phyloP scores from a whole-genome alignment of 495 filamentous ascomycete genomes.

The Aspergillus carlsbadensis region DNA sequence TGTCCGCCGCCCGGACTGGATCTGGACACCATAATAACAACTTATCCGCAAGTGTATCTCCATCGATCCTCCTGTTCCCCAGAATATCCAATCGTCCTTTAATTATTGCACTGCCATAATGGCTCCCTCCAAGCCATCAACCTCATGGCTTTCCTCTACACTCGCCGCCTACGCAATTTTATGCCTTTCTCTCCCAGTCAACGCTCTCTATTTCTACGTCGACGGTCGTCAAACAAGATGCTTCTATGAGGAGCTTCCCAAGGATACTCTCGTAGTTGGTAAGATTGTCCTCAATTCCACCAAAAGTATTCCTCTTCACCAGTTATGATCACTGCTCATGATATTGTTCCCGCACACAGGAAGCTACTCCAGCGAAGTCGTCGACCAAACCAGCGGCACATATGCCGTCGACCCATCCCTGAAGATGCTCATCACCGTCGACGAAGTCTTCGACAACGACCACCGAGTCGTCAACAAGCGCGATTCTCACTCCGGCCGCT shows the following conservation, averaged over 20 bases:
- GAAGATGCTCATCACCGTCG: slow-evolving; percentile 85
- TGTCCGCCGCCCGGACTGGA: slow-evolving; percentile 15
- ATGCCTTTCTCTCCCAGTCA: slow-evolving; percentile 56
- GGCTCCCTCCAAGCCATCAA: slow-evolving; percentile 32
- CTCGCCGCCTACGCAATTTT: slow-evolving; percentile 40
- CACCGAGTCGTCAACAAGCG: slow-evolving; percentile 90
- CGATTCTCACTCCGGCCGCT: slow-evolving; percentile 72
- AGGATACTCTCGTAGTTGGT: slow-evolving; percentile 96
- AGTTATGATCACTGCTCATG: too few species aligned
- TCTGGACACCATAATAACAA: slow-evolving; percentile 14
- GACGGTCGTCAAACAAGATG: slow-evolving; percentile 71
- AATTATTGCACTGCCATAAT: slow-evolving; percentile 29
- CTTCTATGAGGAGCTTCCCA: slow-evolving; percentile 98
- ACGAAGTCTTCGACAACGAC: slow-evolving; percentile 97
- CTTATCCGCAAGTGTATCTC: too few species aligned
- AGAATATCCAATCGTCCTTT: slow-evolving; percentile 1
- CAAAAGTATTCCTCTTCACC: neutral
- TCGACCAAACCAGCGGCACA: slow-evolving; percentile 57
- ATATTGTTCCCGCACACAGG: too few species aligned
- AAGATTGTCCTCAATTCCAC: slow-evolving; percentile 20
- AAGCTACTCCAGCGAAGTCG: slow-evolving; percentile 81
- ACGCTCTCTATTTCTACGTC: slow-evolving; percentile 94
- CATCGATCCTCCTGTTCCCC: neutral
- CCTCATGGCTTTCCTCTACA: slow-evolving; percentile 41
- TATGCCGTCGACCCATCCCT: slow-evolving; percentile 72